These are phyloP conservation scores for Neonectria sp. DNA, from an alignment of 2,329 filamentous ascomycete species.

Conservation along the genomic window DNA sequence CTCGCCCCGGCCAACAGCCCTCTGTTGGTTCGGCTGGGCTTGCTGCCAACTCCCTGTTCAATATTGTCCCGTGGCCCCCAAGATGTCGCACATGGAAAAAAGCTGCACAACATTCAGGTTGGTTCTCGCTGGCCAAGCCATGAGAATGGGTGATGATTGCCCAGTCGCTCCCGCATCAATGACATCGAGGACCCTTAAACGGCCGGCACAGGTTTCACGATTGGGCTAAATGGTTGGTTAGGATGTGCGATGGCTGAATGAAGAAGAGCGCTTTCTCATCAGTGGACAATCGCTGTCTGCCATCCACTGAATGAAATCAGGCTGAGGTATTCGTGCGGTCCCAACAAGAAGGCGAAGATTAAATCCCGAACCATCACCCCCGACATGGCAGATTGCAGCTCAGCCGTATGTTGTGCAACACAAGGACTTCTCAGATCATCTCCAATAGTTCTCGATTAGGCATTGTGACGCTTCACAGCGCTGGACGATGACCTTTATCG, in stretches of 20 bases:
- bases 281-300: neutral
- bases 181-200: neutral
- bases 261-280: neutral
- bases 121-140: neutral
- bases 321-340: neutral
- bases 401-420: constrained; percentile 1
- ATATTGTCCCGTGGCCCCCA: neutral
- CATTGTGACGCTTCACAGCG: neutral
- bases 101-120: neutral
- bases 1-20: neutral
- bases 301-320: neutral
- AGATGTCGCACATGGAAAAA: neutral
- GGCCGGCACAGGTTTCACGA: neutral
- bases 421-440: neutral
- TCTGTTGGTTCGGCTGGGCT: neutral
- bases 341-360: neutral
- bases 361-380: neutral
- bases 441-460: neutral
- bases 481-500: neutral
- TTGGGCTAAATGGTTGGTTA: neutral
- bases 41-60: neutral
- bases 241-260: neutral
- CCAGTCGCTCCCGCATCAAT: neutral
- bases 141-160: neutral
- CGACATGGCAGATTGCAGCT: neutral